Evolutionary conservation across 2,329 filamentous ascomycete genomes (phyloP).

Genomic region (Fusarium albidum): DNA sequence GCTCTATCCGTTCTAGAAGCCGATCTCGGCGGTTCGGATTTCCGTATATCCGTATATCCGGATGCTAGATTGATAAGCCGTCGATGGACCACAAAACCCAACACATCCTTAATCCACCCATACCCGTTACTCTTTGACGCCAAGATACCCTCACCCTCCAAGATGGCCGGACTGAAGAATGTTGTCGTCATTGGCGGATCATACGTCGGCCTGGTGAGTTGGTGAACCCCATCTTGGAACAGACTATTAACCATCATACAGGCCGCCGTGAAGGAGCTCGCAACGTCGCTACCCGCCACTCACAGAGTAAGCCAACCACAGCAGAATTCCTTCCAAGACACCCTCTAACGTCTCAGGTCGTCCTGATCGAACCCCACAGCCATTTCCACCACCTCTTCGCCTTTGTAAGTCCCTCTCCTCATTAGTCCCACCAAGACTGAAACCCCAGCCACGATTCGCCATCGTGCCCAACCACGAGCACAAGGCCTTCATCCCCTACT

Average conservation of each 20-base stretch:
- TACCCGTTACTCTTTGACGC: not conserved
- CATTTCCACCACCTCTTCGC: conserved; percentile 60
- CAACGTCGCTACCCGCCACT: conserved; percentile 30
- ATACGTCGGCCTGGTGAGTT: conserved; percentile 38
- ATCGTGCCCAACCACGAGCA: conserved; percentile 53
- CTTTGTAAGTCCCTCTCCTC: conserved; percentile 41
- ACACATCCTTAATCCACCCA: not conserved
- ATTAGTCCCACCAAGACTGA: not conserved
- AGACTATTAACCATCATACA: conserved; percentile 4
- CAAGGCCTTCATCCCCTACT: conserved; percentile 60
- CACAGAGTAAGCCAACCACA: conserved; percentile 23
- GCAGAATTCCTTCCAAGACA: accelerated
- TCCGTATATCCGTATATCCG: conserved; percentile 1
- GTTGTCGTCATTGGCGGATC: conserved; percentile 40
- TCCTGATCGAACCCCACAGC: conserved; percentile 59
- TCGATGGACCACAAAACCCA: conserved; percentile 1
- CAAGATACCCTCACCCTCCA: not conserved
- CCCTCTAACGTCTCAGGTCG: conserved; percentile 39
- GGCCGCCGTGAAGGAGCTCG: conserved; percentile 37
- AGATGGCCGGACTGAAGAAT: conserved; percentile 36
- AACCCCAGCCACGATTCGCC: conserved; percentile 50
- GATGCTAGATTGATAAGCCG: conserved; percentile 29
- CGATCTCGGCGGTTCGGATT: no score
- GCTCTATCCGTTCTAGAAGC: no score
- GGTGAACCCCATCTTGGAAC: not conserved